Conservation (phyloP, 2,329 filamentous ascomycete genomes). For the Phaeosphaeriaceae sp. region DNA sequence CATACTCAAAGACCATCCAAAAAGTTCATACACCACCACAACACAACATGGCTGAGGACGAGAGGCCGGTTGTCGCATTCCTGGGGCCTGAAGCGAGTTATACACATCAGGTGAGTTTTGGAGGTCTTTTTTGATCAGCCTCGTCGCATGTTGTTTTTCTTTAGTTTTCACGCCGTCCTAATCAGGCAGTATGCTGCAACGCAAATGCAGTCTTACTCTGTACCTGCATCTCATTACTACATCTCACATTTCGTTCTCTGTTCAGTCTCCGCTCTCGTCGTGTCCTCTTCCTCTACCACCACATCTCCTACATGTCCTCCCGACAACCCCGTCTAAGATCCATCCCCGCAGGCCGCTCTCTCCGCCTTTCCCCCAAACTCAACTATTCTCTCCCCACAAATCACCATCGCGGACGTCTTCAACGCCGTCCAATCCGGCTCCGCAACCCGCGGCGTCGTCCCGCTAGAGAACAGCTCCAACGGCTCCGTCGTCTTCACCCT, state of each 20-base stretch:
- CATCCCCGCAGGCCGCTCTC: constrained; percentile 58
- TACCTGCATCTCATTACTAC: too few relatives aligned
- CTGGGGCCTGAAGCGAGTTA: constrained; percentile 71
- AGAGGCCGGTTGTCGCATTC: constrained; percentile 58
- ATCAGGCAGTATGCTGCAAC: not conserved
- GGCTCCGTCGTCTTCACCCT: constrained; percentile 90
- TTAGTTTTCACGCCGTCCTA: not conserved
- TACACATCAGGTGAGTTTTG: constrained; percentile 67
- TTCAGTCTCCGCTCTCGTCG: not conserved
- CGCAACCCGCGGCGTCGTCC: constrained; percentile 79
- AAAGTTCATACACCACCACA: not conserved
- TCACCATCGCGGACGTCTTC: constrained; percentile 74
- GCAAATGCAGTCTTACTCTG: too few relatives aligned
- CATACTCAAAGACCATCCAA: not conserved
- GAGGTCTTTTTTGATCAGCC: not conserved
- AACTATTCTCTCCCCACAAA: constrained; percentile 48
- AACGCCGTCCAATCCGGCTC: constrained; percentile 72
- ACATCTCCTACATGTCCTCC: not conserved
- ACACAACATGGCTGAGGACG: constrained; percentile 16
- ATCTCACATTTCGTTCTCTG: too few relatives aligned
- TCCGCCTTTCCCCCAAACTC: constrained; percentile 54
- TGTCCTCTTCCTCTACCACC: not conserved
- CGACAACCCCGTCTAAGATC: constrained; percentile 3
- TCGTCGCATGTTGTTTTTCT: not conserved
- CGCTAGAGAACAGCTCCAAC: constrained; percentile 96